Base-by-base conservation (phyloP, 768 basidiomycete species). In the Pleurotus eryngii region DNA sequence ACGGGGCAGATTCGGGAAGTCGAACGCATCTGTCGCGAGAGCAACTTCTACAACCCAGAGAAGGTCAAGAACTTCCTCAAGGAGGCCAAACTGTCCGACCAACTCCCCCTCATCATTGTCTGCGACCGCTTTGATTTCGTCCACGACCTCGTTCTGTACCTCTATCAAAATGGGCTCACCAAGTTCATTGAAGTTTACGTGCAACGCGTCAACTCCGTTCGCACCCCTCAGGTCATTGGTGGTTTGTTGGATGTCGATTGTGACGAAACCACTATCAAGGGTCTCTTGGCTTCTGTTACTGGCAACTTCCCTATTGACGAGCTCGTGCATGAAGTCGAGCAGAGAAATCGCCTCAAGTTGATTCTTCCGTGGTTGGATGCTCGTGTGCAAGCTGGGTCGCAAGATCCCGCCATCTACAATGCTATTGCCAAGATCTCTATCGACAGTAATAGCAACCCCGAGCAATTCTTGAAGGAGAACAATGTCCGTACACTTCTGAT, bases 41-140 rank as follows among this genome's bases (percentile, higher is more conserved):
- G 91, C 72, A 98, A 98, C 75, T 80, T 79, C 75, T 98, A 98
- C 82, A 98, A 95, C 72, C 92, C 97, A 1, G 97, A 99, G 79
- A 99, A 99, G 74, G 97, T 98, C 83, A 98, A 99, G 82, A 99
- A 99, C 76, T 98, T 98, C 88, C 85, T 98, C 72, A 98, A 98
- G 74, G 97, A 99, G 69, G 95, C 97, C 66, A 95, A 97, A 67
- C 86, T 99, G 26, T 76, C 86, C 38, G 97, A 98, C 69, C 97
- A 98, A 70, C 86, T 99, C 38, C 97, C 97, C 3, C 87, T 99
- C 64, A 99, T 98, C 79, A 98, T 99, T 63, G 97, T 99, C 65
- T 98, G 97, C 82, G 97, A 99, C 71, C 94, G 97, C 39, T 99
- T 98, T 81, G 96, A 97, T 80, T 98, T 98, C 66, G 96, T 99